Conservation (phyloP, 768 basidiomycete genomes). For the Dioszegia aurantiaca region DNA sequence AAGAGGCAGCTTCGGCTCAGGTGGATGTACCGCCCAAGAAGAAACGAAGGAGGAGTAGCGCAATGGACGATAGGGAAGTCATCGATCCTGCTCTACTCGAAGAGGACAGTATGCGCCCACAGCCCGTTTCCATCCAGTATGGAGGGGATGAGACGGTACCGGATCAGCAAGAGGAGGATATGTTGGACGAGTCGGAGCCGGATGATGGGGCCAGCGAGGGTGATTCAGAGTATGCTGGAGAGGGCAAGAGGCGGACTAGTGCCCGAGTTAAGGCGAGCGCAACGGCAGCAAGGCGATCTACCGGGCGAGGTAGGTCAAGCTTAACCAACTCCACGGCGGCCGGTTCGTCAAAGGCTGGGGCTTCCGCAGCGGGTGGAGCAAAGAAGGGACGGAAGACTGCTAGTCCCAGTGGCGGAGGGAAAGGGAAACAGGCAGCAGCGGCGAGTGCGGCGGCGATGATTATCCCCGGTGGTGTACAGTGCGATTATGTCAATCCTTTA, state of each 20-base stretch:
- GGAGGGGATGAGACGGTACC: not conserved
- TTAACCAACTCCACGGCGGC: not conserved
- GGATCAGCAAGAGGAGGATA: not conserved
- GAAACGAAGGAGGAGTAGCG: conserved; percentile 10
- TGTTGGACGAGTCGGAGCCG: conserved; percentile 12
- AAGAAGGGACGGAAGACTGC: conserved; percentile 9
- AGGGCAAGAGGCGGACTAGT: not conserved
- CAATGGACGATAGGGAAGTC: conserved; percentile 6
- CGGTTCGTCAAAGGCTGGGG: not conserved
- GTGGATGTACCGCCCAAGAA: not conserved
- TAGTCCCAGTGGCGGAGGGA: conserved; percentile 12
- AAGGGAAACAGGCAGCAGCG: conserved; percentile 11
- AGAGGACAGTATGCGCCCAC: not conserved
- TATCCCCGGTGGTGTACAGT: conserved; percentile 33
- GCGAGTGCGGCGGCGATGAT: conserved; percentile 9
- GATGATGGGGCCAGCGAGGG: conserved; percentile 14
- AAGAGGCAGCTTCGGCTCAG: not conserved
- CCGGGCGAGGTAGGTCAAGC: no score
- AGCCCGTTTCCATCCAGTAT: not conserved
- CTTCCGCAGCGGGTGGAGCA: conserved; percentile 5
- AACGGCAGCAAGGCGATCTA: not conserved
- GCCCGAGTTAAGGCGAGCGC: not conserved
- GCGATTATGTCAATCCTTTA: conserved; percentile 44
- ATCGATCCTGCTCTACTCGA: conserved; percentile 5
- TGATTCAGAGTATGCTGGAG: conserved; percentile 12